Conservation (phyloP, 768 basidiomycete genomes). For the Gymnopilus junonius region DNA sequence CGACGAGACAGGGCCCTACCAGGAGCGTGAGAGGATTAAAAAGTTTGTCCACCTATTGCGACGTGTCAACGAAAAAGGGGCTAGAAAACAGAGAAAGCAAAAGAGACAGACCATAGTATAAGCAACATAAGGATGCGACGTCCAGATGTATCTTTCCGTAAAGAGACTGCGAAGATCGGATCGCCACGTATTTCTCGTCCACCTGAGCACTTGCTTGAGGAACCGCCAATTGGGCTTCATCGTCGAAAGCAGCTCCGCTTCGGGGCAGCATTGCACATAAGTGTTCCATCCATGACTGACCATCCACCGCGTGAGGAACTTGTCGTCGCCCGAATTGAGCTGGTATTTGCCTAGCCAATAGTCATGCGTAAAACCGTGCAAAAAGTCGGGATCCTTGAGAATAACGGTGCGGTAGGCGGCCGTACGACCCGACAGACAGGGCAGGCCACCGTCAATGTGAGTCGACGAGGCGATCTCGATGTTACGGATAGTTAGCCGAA, state of each 20-base stretch:
- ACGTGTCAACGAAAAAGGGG: neutral
- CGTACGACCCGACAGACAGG: conserved; percentile 91
- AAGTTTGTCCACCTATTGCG: conserved; percentile 73
- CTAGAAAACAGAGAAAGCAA: conserved; percentile 27
- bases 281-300: conserved; percentile 94
- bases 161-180: conserved; percentile 88
- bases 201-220: conserved; percentile 89
- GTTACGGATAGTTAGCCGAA: conserved; percentile 91
- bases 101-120: conserved; percentile 85
- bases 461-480: conserved; percentile 90
- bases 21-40: conserved; percentile 89
- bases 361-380: conserved; percentile 93
- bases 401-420: conserved; percentile 95
- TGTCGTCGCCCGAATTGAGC: conserved; percentile 92
- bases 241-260: conserved; percentile 85
- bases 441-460: conserved; percentile 91
- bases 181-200: conserved; percentile 95
- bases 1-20: conserved; percentile 80
- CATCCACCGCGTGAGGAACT: conserved; percentile 96
- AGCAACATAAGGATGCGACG: conserved; percentile 86
- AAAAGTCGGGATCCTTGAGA: conserved; percentile 91
- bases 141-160: conserved; percentile 89
- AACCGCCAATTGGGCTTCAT: conserved; percentile 99
- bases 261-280: conserved; percentile 88
- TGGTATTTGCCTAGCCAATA: conserved; percentile 95